Conservation (phyloP, 768 basidiomycete genomes). For the Postia placenta region DNA sequence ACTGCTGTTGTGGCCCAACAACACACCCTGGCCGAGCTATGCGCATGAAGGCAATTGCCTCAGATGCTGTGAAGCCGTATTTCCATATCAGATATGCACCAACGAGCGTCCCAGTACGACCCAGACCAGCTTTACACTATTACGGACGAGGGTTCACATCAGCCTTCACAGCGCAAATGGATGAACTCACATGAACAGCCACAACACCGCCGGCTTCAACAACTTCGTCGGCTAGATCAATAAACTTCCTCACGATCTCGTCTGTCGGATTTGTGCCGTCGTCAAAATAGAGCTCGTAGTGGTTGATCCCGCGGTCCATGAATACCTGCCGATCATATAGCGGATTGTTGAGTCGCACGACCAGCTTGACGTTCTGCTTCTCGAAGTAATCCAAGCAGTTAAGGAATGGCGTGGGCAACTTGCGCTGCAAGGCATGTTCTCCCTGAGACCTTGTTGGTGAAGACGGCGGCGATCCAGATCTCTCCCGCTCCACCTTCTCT, state of each 20-base stretch:
- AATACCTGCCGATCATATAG: conserved; percentile 83
- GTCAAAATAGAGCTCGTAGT: conserved; percentile 93
- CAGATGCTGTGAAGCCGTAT: conserved; percentile 92
- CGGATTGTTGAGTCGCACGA: conserved; percentile 90
- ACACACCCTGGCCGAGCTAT: conserved; percentile 93
- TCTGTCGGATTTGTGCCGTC: conserved; percentile 98
- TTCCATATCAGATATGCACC: conserved; percentile 99
- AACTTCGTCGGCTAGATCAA: conserved; percentile 75
- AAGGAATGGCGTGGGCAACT: conserved; percentile 72
- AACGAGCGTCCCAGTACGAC: conserved; percentile 93
- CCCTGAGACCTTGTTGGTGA: conserved; percentile 20
- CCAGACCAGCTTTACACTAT: conserved; percentile 95
- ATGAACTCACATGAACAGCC: conserved; percentile 72
- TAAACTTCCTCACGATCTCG: conserved; percentile 89
- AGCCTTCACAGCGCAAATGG: conserved; percentile 5
- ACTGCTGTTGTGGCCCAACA: conserved; percentile 90
- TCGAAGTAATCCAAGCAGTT: conserved; percentile 95
- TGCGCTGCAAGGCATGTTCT: conserved; percentile 62
- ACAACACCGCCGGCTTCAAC: conserved; percentile 77
- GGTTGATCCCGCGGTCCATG: conserved; percentile 77
- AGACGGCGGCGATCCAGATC: conserved; percentile 4
- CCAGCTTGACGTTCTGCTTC: conserved; percentile 79
- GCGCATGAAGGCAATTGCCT: conserved; percentile 98
- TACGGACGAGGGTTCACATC: conserved; percentile 10
- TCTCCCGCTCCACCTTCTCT: conserved; percentile 43